These are phyloP conservation scores for Geranomyces michiganensis DNA, from an alignment of 192 early-diverging fungal species.

Conservation along the genomic window DNA sequence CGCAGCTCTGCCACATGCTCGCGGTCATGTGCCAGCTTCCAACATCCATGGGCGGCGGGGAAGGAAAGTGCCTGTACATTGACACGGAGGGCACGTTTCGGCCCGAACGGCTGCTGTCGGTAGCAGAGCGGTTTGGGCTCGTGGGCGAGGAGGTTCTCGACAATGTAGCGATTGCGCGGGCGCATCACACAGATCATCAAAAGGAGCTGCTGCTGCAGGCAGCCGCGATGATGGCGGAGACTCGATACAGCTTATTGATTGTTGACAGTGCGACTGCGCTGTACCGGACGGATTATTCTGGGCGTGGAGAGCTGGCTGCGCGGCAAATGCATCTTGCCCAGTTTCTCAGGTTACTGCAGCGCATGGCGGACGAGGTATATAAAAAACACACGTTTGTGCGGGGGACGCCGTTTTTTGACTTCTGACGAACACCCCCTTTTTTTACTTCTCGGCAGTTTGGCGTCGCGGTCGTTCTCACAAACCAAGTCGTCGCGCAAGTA, in stretches of 20 bases:
- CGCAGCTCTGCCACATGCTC: conserved; percentile 92
- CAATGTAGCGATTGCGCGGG: conserved; percentile 92
- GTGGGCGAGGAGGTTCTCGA: conserved; percentile 86
- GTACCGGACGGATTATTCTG: conserved; percentile 96
- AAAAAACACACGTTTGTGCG: not conserved
- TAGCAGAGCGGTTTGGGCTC: conserved; percentile 78
- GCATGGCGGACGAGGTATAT: conserved; percentile 87
- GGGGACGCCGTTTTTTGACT: too few species aligned
- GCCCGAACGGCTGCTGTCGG: conserved; percentile 81
- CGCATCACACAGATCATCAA: conserved; percentile 96
- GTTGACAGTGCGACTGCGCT: conserved; percentile 92
- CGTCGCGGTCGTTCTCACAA: conserved; percentile 95
- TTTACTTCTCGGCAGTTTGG: conserved; percentile 79
- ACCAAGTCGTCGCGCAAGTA: conserved; percentile 94
- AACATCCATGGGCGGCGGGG: conserved; percentile 83
- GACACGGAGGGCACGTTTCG: conserved; percentile 98
- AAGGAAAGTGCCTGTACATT: conserved; percentile 94
- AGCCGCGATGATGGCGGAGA: conserved; percentile 86
- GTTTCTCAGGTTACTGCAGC: conserved; percentile 81
- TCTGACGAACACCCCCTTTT: too few species aligned
- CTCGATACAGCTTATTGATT: conserved; percentile 80
- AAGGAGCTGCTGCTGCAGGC: conserved; percentile 81
- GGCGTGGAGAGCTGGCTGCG: conserved; percentile 92
- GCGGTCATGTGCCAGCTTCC: conserved; percentile 94
- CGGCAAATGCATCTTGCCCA: conserved; percentile 93